Base-by-base conservation (phyloP, 1,284 basidiomycete species). In the Pyrrhoderma noxium region DNA sequence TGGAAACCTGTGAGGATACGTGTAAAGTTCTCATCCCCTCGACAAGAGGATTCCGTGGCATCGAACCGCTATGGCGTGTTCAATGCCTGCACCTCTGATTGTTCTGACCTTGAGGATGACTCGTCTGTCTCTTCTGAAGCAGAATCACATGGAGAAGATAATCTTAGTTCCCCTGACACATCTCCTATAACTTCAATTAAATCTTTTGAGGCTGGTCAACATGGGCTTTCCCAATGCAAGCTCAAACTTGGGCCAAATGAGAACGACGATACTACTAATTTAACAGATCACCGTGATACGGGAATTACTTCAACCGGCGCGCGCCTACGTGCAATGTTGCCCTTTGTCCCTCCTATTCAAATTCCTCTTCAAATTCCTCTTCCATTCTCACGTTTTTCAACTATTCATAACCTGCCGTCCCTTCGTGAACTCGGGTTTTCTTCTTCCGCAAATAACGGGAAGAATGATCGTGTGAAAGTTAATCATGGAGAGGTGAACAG, bases 41-140 rank as follows among this genome's bases (percentile, higher is more conserved):
- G 34, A 16, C 35, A 19, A 14, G 46, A 27, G 19, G 45, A 19
- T 14, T 35, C 40, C 2, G 41, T 22, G 8, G 39, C 45, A 1
- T 43, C 47, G 9, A 54, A 54, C 19, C 52, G 52, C 18, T 54
- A 50, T 31, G 52, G 52, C 18, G 22, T 50, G 19, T 47, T 40
- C 47, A 36, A 31, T 31, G 27, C 38, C 45, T 16, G 36, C 3
- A 18, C 34, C 14, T 31, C 37, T 46, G 51, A 39, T 0, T 39
- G 11, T 14, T 52, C 51, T 8, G 51, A 47, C 8, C 8, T 11
- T 19, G 51, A 46, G 4, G 51, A 52, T 18, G 37, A 16, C 13
- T 36, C 46, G 31, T 41, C 42, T 22, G 23, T 45, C n/a, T 40
- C 37, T 14, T 43, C 40, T 42, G 39, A 27, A 23, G 21, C 38